Percentiles rank a stretch among this genome's conserved stretches.
Evolutionary conservation across 805 yeast genomes (phyloP).

Genomic region (Candida schatavii): DNA sequence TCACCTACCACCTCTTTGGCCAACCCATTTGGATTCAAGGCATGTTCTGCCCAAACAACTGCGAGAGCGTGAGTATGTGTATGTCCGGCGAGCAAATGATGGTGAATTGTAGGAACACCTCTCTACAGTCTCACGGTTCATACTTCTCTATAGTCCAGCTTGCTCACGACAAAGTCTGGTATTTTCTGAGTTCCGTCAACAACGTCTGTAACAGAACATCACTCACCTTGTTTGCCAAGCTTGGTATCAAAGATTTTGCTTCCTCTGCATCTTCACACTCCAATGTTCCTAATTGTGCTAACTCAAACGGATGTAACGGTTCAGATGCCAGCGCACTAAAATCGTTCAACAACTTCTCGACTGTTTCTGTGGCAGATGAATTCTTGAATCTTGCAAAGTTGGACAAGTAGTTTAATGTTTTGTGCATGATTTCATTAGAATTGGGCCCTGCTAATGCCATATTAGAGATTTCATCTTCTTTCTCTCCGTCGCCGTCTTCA

Average conservation of each 20-base stretch:
- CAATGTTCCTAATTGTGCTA: constrained; percentile 86
- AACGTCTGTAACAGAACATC: constrained; percentile 86
- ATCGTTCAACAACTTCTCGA: constrained; percentile 80
- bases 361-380: constrained; percentile 89
- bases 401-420: constrained; percentile 83
- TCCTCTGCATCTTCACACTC: constrained; percentile 97
- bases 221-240: constrained; percentile 73
- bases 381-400: constrained; percentile 89
- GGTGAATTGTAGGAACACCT: no score
- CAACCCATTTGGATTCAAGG: no score
- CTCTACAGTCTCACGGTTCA: no score
- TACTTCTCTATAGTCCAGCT: no score
- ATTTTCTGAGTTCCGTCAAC: constrained; percentile 77
- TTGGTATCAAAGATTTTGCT: constrained; percentile 91
- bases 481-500: constrained; percentile 36
- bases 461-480: constrained; percentile 45
- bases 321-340: constrained; percentile 46
- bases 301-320: constrained; percentile 87
- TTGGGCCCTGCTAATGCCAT: constrained; percentile 61
- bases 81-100: no score
- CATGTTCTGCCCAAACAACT: no score
- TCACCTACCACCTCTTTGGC: no score
- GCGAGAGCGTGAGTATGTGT: no score
- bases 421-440: constrained; percentile 84
- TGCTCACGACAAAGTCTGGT: constrained; percentile 44